Conservation (phyloP, 768 basidiomycete genomes). For the Nidularia pulvinata region DNA sequence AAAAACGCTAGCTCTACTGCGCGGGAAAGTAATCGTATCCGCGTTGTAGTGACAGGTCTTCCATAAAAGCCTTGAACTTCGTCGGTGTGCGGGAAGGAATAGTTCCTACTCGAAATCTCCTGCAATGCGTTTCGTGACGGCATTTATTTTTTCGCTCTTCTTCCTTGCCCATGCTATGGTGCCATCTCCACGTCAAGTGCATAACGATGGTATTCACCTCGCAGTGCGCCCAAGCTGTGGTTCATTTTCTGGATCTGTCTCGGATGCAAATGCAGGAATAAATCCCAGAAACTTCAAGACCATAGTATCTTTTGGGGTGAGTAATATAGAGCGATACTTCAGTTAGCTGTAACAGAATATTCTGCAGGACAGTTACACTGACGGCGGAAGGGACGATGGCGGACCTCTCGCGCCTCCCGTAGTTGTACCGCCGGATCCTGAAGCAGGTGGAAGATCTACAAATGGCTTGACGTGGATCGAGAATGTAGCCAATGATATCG, state of each 20-base stretch:
- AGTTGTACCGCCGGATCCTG: constrained; percentile 34
- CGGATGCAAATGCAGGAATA: constrained; percentile 51
- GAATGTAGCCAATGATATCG: constrained; percentile 36
- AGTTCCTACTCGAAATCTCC: too few relatives aligned
- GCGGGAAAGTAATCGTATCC: too few relatives aligned
- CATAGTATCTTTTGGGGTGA: constrained; percentile 52
- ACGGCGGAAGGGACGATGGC: constrained; percentile 50
- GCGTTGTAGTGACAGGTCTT: too few relatives aligned
- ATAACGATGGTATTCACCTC: constrained; percentile 36
- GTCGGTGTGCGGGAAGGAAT: too few relatives aligned
- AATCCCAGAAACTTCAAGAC: constrained; percentile 32
- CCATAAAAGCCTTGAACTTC: too few relatives aligned
- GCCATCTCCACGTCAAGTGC: background rate
- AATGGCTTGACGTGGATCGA: constrained; percentile 55
- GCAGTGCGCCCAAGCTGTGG: constrained; percentile 47
- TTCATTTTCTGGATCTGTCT: constrained; percentile 28
- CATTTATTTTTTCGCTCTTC: too few relatives aligned
- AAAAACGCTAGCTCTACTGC: too few relatives aligned
- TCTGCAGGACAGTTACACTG: constrained; percentile 46
- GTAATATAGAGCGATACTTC: background rate
- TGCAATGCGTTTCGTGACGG: too few relatives aligned
- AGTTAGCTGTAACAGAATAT: constrained; percentile 33
- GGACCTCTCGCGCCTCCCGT: constrained; percentile 42
- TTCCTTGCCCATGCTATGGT: too few relatives aligned
- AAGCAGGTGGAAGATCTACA: constrained; percentile 50